Evolutionary conservation across 768 basidiomycete genomes (phyloP), one percentile per base, ranked within the genome.

Genomic region (Hemileccinum rubropunctum): DNA sequence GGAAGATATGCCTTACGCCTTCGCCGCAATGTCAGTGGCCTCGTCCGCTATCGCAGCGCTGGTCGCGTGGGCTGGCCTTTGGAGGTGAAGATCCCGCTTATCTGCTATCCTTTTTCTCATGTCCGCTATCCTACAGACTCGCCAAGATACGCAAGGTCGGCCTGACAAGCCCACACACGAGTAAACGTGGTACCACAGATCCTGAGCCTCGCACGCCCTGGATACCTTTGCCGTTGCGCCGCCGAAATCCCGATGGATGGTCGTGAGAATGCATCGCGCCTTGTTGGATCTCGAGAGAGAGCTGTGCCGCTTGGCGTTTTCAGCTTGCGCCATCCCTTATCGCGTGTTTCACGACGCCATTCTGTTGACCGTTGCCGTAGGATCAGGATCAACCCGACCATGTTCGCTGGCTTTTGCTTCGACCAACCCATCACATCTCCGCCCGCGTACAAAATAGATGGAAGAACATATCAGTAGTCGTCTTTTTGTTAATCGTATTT

Each of bases 1-100:
- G 54, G 93, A 95, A 63, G 65, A 73, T 6, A 76, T 82, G 53
- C 80, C 83, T 11, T 85, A 83, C 60, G 92, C 88, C 5, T 95
- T 95, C 67, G 78, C 78, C 44, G 73, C 69, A 38, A 80, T 88
- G 72, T 80, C 86, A 15, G 75, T 73, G 20, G 61, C 76, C 14
- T 83, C 89, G 9, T 73, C 81, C 27, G 70, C 76, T 46, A 58
- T 86, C 32, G 84, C 86, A 3, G 60, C 81, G 26, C 52, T 84
- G 34, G 80, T 89, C 43, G 81, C 82, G n/a, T 76, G 76, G 68
- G 63, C 73, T 33, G 90, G 90, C 5, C 71, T 91, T 18, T 78
- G 87, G 57, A 84, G 76, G 76, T 84, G 62, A 46, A 64, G 37
- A 40, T 30, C 10, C 32, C 42, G 21, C 40, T 58, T 55, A 47